phyloP scores from a whole-genome alignment of 2,329 filamentous ascomycete genomes.

The Fusarium musae region DNA sequence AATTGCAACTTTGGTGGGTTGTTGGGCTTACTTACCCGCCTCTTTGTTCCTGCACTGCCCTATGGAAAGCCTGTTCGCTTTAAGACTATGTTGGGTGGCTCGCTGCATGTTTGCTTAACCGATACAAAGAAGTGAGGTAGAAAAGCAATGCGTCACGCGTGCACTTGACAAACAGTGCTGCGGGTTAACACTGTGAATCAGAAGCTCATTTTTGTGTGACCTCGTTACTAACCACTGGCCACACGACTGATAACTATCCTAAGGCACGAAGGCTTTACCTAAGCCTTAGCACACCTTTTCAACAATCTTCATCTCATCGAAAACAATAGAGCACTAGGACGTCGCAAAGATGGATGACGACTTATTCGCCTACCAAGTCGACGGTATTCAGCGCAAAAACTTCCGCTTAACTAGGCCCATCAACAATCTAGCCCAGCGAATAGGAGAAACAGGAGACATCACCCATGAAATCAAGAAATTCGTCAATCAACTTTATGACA shows the following conservation, averaged over 20 bases:
- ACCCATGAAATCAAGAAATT: neutral
- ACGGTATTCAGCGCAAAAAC: neutral
- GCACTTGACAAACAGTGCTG: neutral
- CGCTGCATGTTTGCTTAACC: neutral
- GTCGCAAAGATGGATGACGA: neutral
- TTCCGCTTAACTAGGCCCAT: neutral
- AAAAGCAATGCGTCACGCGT: neutral
- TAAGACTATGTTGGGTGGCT: neutral
- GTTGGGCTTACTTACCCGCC: neutral
- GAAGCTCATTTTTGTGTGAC: neutral
- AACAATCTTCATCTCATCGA: too few relatives aligned
- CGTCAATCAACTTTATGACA: neutral
- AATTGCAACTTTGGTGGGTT: neutral
- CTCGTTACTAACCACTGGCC: neutral
- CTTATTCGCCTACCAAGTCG: neutral
- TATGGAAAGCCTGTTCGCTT: neutral
- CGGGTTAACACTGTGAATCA: neutral
- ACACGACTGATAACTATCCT: too few relatives aligned
- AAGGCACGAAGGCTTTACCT: neutral
- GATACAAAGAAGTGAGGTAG: rapidly evolving
- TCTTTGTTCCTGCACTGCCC: neutral
- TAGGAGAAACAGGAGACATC: neutral
- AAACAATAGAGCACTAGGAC: neutral
- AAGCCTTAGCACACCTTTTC: too few relatives aligned
- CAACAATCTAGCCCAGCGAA: neutral